Evolutionary conservation across 176 grass and related monocot genomes (phyloP), one percentile per base, ranked within the genome.

Genomic region (Cymbopogon citratus): DNA sequence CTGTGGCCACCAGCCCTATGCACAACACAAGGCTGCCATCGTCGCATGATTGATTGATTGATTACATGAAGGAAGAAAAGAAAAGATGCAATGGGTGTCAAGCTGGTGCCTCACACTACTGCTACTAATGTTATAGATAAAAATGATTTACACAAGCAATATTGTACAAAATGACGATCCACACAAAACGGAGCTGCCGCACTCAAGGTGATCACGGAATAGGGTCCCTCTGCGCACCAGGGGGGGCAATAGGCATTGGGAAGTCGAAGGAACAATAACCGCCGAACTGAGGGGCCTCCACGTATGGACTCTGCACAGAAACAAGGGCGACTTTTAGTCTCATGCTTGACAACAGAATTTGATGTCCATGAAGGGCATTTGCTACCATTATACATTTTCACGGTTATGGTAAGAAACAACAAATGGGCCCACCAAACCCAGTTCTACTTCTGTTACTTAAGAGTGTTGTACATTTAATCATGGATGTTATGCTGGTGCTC

Each of bases 161-260:
- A 86, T 83, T 61, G 84, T 83, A 90, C 83, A 85, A 46, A 85
- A 78, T 52, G 79, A 62, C 6, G 45, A 86, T 36, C 41, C 78
- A 28, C 19, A 24, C 9, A 48, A 71, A 85, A 77, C 19, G 10
- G 75, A 76, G 52, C 31, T 38, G 16, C 14, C 45, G 21, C 8
- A 27, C 46, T 19, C 1, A 0, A 51, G 71, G 31, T 10, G 14
- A 15, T 80, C 77, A 89, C 62, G 87, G 77, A 74, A 89, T 19
- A 2, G 79, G 63, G 66, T 95, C 71, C 74, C 93, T 91, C 57
- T 93, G 93, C 4, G 89, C 92, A 49, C 96, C 96, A 1, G 96
- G 96, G 15, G 96, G 92, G 54, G 96, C 92, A 7, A 91, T 78
- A 16, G 96, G 96, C 93, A 95, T 99, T 26, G 96, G 92, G 45